Percentiles rank a stretch among this genome's conserved stretches.
phyloP scores from a whole-genome alignment of 2,329 filamentous ascomycete genomes.

The Lachnellula cervina region DNA sequence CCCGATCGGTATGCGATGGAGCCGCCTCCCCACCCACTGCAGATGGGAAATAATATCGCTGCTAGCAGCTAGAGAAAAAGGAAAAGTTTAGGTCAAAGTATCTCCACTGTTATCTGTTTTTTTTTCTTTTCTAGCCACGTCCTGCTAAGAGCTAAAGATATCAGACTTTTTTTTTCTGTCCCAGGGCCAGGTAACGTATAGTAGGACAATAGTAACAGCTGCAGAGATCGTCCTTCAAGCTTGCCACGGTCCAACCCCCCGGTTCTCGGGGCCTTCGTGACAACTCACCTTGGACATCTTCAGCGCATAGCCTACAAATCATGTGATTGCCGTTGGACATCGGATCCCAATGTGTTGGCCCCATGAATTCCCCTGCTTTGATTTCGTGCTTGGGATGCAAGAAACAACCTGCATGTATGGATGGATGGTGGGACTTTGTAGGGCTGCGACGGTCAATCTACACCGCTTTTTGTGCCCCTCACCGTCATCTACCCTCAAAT shows the following conservation, averaged over 20 bases:
- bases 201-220: background rate
- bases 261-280: conserved; percentile 11
- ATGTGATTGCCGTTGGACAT: conserved; percentile 15
- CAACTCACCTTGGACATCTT: conserved; percentile 16
- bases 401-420: conserved; percentile 1
- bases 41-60: background rate
- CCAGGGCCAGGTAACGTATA: no score
- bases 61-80: background rate
- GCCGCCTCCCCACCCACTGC: background rate
- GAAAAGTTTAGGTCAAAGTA: background rate
- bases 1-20: background rate
- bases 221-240: conserved; percentile 3
- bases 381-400: background rate
- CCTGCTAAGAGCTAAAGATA: background rate
- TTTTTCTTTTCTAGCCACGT: background rate
- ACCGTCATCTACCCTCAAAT: background rate
- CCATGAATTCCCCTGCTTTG: background rate
- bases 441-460: conserved; percentile 17
- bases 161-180: background rate
- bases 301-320: conserved; percentile 15
- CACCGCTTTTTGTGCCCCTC: conserved; percentile 21
- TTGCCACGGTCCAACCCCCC: conserved; percentile 8
- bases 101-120: background rate
- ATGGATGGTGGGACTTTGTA: conserved; percentile 10
- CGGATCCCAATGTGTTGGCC: background rate